These are phyloP conservation scores for Cicer judaicum DNA, from an alignment of 306 rosid species.

Conservation along the genomic window DNA sequence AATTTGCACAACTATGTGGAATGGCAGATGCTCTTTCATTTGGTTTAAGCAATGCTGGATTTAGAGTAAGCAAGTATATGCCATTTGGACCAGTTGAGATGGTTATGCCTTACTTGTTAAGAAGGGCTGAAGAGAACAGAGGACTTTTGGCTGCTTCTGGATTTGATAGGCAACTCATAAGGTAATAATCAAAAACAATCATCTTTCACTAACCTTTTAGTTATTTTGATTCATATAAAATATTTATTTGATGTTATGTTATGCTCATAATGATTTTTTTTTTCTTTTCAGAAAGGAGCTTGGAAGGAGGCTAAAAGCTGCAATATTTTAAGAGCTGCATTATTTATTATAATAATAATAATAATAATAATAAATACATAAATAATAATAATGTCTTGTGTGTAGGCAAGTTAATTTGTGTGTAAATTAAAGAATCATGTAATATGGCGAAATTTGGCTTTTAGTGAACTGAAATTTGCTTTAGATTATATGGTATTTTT, in stretches of 20 bases:
- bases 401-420: too few relatives aligned
- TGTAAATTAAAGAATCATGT: too few relatives aligned
- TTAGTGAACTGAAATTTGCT: too few relatives aligned
- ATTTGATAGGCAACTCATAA: conserved; percentile 68
- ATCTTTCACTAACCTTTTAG: neutral
- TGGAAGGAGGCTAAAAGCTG: conserved; percentile 62
- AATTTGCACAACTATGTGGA: conserved; percentile 11
- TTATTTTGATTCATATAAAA: neutral
- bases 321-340: conserved; percentile 39
- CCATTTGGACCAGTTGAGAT: conserved; percentile 81
- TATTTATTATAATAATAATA: neutral
- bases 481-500: too few relatives aligned
- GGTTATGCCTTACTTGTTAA: conserved; percentile 81
- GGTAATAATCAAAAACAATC: conserved; percentile 42
- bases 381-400: too few relatives aligned
- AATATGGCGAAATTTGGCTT: too few relatives aligned
- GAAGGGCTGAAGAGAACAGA: conserved; percentile 93
- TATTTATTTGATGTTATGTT: conserved; percentile 27
- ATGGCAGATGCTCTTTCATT: conserved; percentile 75
- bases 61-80: conserved; percentile 93
- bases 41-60: conserved; percentile 85
- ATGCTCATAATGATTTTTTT: neutral
- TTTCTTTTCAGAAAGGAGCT: conserved; percentile 60
- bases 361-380: too few relatives aligned
- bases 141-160: conserved; percentile 81